Evolutionary conservation across 495 filamentous ascomycete genomes (phyloP), one percentile per base, ranked within the genome.

Genomic region (Apiosordaria backusii): DNA sequence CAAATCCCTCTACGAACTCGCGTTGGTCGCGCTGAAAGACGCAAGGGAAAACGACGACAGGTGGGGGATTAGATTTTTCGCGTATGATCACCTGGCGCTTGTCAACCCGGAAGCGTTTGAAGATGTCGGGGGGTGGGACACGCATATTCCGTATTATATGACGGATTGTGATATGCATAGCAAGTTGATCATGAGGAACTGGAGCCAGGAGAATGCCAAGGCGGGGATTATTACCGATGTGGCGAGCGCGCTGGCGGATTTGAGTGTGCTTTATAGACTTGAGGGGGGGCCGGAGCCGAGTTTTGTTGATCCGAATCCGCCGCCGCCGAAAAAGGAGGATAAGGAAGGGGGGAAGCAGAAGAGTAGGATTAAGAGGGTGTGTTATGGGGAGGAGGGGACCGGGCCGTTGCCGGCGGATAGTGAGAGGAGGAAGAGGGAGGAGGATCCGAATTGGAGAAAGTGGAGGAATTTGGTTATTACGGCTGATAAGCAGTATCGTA

Each of bases 151-250:
- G 1, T 88, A 86, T 63, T 88, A 87, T 60, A 77, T 75, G 50
- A 86, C 84, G 5, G 85, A 88, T 55, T 88, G 86, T 69, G 86
- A 88, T 60, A 84, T 87, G 80, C 81, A 87, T 66, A 71, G 76
- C 16, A 80, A 86, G 16, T 61, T 88, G 21, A 68, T 67, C 50
- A 86, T 87, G 85, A 70, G 67, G 15, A 74, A 76, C n/a, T 87
- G 82, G 77, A 76, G 73, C 18, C 79, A 82, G 61, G 64, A 74
- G n/a, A 76, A 83, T 54, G 79, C 73, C 65, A 35, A 67, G 72
- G 82, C 77, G 1, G 86, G 84, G 4, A 69, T 80, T 53, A 72
- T 88, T n/a, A 85, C 76, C 24, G 86, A 88, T 67, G 82, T 87
- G 0, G 81, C 75, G 10, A 72, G 67, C 26, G 65, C 71, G 2